phyloP scores from a whole-genome alignment of 2,329 filamentous ascomycete genomes.

The Diaporthe citri region DNA sequence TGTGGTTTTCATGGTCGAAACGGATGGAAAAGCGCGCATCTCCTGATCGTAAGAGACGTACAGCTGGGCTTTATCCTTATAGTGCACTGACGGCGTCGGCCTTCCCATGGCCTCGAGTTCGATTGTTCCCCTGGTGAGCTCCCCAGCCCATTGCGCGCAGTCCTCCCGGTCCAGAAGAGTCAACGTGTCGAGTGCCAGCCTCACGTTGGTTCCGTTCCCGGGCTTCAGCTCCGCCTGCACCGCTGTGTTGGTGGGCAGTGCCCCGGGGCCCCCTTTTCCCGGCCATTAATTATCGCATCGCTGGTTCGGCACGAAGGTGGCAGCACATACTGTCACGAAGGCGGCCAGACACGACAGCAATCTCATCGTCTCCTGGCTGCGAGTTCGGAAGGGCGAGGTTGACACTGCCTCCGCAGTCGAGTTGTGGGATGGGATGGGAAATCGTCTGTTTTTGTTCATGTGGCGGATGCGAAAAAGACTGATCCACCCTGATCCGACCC shows the following conservation, averaged over 20 bases:
- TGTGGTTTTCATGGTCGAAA: conserved; percentile 5
- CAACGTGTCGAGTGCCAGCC: neutral
- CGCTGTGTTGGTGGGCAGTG: neutral
- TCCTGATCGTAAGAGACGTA: neutral
- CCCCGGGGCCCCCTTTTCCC: neutral
- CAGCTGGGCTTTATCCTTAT: no score
- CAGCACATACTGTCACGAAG: neutral
- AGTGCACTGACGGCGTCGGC: no score
- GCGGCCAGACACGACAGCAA: neutral
- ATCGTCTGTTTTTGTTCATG: neutral
- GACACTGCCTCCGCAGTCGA: neutral
- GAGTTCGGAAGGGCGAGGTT: neutral
- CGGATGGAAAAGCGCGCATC: neutral
- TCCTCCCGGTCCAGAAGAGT: neutral
- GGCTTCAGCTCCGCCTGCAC: neutral
- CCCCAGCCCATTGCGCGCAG: neutral
- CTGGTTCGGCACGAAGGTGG: neutral
- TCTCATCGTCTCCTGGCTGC: conserved; percentile 13
- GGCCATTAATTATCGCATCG: conserved; percentile 9
- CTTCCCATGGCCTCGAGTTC: conserved; percentile 8
- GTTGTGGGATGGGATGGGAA: neutral
- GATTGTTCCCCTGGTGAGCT: conserved; percentile 1
- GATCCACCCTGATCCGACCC: neutral
- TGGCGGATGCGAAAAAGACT: conserved; percentile 1
- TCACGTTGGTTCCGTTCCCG: neutral